Evolutionary conservation across 225 moss, liverwort and hornwort species (phyloP), one percentile per base, ranked within the genome.

Genomic region (Bryoerythrophyllum caledonicum): DNA sequence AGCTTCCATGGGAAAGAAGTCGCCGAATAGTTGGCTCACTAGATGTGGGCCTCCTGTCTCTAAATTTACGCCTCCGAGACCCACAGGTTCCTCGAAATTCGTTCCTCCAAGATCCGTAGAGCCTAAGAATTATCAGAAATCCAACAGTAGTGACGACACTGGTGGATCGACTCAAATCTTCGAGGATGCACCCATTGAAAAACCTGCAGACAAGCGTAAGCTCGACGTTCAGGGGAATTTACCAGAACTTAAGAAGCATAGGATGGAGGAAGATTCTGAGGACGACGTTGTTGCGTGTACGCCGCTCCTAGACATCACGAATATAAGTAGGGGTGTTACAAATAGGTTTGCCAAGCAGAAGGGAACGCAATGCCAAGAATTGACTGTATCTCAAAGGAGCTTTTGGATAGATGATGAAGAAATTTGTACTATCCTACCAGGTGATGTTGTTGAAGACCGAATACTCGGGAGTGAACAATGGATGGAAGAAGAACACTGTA

Each of bases 241-340:
- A 11, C 43, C 59, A 67, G 70, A 52, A 20, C 55, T 68, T 74
- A 88, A 86, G 81, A 86, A 83, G 77, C 68, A 79, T 56, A 81
- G 72, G 67, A 37, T 72, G 71, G 72, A 76, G 67, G 76, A 61
- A n/a, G 57, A 84, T 65, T 28, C 60, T 57, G 80, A 81, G 37
- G 88, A 86, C n/a, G 79, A 81, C 40, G 70, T 86, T 64, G 73
- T 86, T 70, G 70, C 76, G 8, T 81, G 76, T 60, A 86, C 88
- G 9, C 88, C 86, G 46, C 80, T 70, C 67, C 67, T 73, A 63
- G 79, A 83, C 74, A 67, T 80, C 60, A 32, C 74, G 49, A 82
- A 80, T 58, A 40, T 68, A 48, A 78, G 69, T 41, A 64, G 60
- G 46, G 46, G 20, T 62, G 32, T 26, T 34, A 16, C 28, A 69